Percentiles rank a stretch among this genome's conserved stretches.
Evolutionary conservation across 805 yeast genomes (phyloP).

Genomic region (Komagataella phaffii): DNA sequence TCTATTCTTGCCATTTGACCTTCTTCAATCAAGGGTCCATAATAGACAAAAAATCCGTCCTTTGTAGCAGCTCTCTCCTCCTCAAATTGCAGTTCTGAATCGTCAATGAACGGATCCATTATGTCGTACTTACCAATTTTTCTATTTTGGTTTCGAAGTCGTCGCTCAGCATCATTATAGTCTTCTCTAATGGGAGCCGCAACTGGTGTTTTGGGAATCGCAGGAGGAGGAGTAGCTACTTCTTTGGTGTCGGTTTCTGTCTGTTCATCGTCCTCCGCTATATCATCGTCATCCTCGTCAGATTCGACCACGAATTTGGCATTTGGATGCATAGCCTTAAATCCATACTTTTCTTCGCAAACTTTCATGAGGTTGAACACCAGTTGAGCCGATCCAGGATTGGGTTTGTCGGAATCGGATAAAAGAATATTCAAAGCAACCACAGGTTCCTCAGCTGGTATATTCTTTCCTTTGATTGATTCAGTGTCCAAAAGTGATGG

Average conservation of each 20-base stretch:
- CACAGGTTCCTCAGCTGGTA: conserved; percentile 21
- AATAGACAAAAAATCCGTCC: conserved; percentile 91
- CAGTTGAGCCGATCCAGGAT: conserved; percentile 45
- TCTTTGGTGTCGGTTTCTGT: conserved; percentile 17
- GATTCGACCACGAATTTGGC: conserved; percentile 37
- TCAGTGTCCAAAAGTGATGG: background rate
- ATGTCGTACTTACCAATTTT: conserved; percentile 85
- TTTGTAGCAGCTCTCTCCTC: conserved; percentile 86
- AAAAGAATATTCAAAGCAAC: conserved; percentile 44
- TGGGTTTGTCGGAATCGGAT: conserved; percentile 30
- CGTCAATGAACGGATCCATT: conserved; percentile 94
- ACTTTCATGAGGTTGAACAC: conserved; percentile 59
- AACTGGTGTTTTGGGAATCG: conserved; percentile 2
- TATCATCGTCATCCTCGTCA: conserved; percentile 35
- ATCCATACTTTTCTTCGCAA: conserved; percentile 80
- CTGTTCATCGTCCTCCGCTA: conserved; percentile 25
- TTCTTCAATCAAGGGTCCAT: conserved; percentile 77
- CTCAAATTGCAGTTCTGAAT: conserved; percentile 83
- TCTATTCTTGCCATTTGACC: conserved; percentile 33
- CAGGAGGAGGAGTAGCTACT: background rate
- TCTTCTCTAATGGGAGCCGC: conserved; percentile 10
- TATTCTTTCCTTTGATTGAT: background rate
- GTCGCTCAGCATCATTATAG: conserved; percentile 23
- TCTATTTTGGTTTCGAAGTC: conserved; percentile 40
- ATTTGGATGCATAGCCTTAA: conserved; percentile 55